A percentile compares a stretch with the other conserved stretches of the same genome.
phyloP scores from a whole-genome alignment of 202 grass and related monocot species.

The Musa balbisiana region DNA sequence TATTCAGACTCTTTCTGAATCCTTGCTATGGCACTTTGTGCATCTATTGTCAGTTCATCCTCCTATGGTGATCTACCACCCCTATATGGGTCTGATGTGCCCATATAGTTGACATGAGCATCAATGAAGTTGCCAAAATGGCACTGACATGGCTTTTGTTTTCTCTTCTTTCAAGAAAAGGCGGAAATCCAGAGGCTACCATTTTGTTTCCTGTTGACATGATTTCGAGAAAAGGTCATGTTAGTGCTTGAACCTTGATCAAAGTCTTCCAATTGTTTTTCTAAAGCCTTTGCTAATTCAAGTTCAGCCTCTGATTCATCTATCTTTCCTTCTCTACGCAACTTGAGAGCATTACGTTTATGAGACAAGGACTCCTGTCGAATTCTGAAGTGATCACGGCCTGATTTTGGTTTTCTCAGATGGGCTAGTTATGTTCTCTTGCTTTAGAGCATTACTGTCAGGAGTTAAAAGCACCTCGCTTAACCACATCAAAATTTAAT shows the following conservation, averaged over 20 bases:
- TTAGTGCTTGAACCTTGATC: slow-evolving; percentile 35
- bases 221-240: too few species aligned
- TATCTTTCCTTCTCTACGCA: slow-evolving; percentile 77
- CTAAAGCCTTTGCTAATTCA: slow-evolving; percentile 73
- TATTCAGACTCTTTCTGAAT: too few species aligned
- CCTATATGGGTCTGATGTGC: too few species aligned
- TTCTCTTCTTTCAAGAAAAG: too few species aligned
- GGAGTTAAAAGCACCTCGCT: slow-evolving; percentile 16
- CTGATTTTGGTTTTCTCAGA: slow-evolving; percentile 55
- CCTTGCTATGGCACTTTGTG: too few species aligned
- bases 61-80: too few species aligned
- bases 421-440: slow-evolving; percentile 32
- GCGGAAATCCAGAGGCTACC: too few species aligned
- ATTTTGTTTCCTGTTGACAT: too few species aligned
- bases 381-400: slow-evolving; percentile 75
- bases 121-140: too few species aligned
- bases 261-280: slow-evolving; percentile 74
- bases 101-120: too few species aligned
- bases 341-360: slow-evolving; percentile 85
- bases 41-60: too few species aligned
- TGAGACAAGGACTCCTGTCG: slow-evolving; percentile 82
- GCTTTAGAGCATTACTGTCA: slow-evolving; percentile 5
- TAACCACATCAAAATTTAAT: slow-evolving; percentile 1
- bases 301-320: slow-evolving; percentile 74
- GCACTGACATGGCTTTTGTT: too few species aligned